Evolutionary conservation across 805 yeast genomes (phyloP), one percentile per base, ranked within the genome.

Genomic region (Starmerella ratchasimensis): DNA sequence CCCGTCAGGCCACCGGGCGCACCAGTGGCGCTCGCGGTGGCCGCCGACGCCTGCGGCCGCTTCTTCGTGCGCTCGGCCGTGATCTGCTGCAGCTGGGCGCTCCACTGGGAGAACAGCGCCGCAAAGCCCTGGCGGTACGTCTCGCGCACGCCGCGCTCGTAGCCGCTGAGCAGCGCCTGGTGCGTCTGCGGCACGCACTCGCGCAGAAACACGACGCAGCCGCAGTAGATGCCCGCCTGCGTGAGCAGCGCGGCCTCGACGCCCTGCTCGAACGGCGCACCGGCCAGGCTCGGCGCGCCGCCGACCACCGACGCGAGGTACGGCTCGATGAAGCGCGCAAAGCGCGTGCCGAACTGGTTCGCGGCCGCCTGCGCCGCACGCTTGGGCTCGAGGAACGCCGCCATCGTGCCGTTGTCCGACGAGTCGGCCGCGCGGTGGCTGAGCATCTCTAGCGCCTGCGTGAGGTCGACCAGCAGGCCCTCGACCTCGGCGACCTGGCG

Each of bases 131-230:
- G 49, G 31, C 62, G 57, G 47, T 65, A 70, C 23, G 58, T 52
- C 6, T 47, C 45, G 20, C 54, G 53, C 14, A 63, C 57, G 3
- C 45, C 45, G 7, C 49, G 41, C 44, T 62, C 64, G 61, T 72
- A 72, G n/a, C 45, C 41, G 4, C 52, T 56, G 20, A 71, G 42
- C 14, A 76, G 53, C 1, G 58, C 57, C 27, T 54, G 42, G 53
- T 68, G 80, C 4, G 69, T 66, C 2, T 56, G 56, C 0, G 59
- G 56, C 2, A 79, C 71, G 3, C 72, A 60, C 34, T 71, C 72
- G 44, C 75, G 79, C 17, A 77, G 65, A 50, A 77, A 77, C 1
- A 74, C 58, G 1, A 70, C 56, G 19, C 73, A 49, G 0, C 76
- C 73, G 11, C 71, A 57, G 33, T 65, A 65, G 1, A 67, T 61